Evolutionary conservation across 2,329 filamentous ascomycete species (phyloP), one percentile per base, ranked within the genome.

Genomic region (Trichoderma brevicompactum): DNA sequence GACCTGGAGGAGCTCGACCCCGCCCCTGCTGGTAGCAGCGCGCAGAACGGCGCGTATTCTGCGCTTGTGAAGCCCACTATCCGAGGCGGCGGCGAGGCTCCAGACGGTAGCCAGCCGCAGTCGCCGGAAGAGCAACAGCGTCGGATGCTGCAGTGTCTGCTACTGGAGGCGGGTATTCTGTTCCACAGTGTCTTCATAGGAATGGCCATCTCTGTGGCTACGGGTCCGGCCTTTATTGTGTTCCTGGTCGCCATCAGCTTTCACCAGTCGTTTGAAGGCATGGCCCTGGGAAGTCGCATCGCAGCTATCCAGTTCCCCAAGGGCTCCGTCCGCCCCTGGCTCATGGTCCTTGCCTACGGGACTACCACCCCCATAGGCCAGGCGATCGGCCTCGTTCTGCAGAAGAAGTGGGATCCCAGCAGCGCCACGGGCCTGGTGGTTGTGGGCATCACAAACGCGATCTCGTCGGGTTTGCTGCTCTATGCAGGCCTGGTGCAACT

Each of bases 141-240:
- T 10, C 84, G 89, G 69, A 83, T 94, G 70, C 79, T 94, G 9
- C 92, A 95, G 75, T 94, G 91, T 70, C 80, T 94, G 52, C 83
- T 95, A 28, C 84, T 95, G 2, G 92, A 94, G 77, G 91, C 91
- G 0, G 92, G 92, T 19, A 94, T 95, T 67, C 83, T 95, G 15
- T 94, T 94, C 74, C 92, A 95, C 79, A 91, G 88, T 72, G 83
- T 95, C 62, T 95, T 95, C 73, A 94, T 95, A 71, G 92, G 92
- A 68, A 94, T 94, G 90, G 91, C 92, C 4, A 83, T 95, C 36
- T 92, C 90, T 0, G 92, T 95, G 0, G 89, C 92, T 0, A 92
- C 90, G 0, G 91, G 91, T 0, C 89, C 91, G 0, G 87, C 90
- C 1, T 95, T 95, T 73, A 81, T 92, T 48, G 90, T 94, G 12